Evolutionary conservation across 176 grass and related monocot species (phyloP).

Genomic region (Aegilops sharonensis): DNA sequence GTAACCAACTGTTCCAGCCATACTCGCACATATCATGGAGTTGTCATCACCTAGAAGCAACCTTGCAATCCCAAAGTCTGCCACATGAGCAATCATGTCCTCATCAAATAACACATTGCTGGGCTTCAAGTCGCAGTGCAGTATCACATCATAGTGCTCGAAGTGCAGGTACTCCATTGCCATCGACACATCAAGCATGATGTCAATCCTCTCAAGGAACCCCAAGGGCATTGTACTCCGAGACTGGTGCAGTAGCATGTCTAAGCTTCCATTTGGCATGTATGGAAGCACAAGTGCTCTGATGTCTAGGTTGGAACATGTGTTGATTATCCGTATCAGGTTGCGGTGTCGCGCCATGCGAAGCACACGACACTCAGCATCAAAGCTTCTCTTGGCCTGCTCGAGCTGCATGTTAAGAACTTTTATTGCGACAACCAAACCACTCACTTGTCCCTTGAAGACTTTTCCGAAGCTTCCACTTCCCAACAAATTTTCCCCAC

Average conservation of each 20-base stretch:
- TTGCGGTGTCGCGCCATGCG: background rate
- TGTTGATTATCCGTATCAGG: background rate
- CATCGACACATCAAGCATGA: background rate
- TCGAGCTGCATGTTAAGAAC: background rate
- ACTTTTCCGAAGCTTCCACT: background rate
- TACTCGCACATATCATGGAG: background rate
- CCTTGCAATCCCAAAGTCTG: background rate
- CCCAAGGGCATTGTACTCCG: background rate
- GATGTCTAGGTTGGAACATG: background rate
- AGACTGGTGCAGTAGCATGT: background rate
- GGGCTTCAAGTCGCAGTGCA: background rate
- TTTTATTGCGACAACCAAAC: background rate
- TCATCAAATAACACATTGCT: background rate
- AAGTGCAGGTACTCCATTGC: background rate
- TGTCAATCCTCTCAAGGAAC: background rate
- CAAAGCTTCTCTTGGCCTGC: background rate
- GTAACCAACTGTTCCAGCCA: background rate
- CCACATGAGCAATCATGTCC: background rate
- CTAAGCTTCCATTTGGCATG: background rate
- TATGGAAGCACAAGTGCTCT: background rate
- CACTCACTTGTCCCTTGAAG: background rate
- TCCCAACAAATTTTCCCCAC: background rate
- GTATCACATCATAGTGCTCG: background rate
- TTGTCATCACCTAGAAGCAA: background rate
- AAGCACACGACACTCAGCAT: background rate